Conservation (phyloP, 108 stramenopile genomes). For the Skeletonema marinoi region DNA sequence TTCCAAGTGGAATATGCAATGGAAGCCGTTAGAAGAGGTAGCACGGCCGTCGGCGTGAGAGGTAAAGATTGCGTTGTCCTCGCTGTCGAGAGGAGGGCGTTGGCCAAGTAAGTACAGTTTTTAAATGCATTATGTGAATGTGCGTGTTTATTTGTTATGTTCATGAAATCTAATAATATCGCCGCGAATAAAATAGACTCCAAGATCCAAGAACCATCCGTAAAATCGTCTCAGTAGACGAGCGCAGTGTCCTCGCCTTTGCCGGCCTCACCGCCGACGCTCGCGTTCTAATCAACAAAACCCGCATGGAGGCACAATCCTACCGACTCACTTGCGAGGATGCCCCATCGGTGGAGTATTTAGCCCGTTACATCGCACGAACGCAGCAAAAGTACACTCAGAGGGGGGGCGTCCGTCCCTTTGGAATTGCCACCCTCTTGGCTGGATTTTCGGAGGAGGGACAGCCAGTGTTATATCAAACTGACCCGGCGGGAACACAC, state of each 20-base stretch:
- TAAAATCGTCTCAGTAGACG: constrained; percentile 97
- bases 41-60: constrained; percentile 96
- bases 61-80: constrained; percentile 96
- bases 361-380: constrained; percentile 95
- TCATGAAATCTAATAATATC: not conserved
- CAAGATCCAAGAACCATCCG: constrained; percentile 99
- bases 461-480: constrained; percentile 89
- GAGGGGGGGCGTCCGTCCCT: constrained; percentile 98
- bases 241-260: constrained; percentile 95
- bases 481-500: constrained; percentile 99
- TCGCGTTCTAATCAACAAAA: constrained; percentile 95
- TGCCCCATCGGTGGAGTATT: constrained; percentile 96
- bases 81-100: constrained; percentile 97
- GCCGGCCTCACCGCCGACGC: constrained; percentile 99
- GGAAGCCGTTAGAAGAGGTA: constrained; percentile 99
- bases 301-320: constrained; percentile 94
- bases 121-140: not conserved
- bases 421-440: constrained; percentile 94
- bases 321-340: constrained; percentile 99
- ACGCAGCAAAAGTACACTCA: constrained; percentile 99
- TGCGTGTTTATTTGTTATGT: not conserved
- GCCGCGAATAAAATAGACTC: constrained; percentile 50
- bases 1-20: constrained; percentile 99
- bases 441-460: constrained; percentile 87
- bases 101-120: constrained; percentile 90